Conservation (phyloP, 225 moss, liverwort and hornwort species). For the Sphagnum tenellum region DNA sequence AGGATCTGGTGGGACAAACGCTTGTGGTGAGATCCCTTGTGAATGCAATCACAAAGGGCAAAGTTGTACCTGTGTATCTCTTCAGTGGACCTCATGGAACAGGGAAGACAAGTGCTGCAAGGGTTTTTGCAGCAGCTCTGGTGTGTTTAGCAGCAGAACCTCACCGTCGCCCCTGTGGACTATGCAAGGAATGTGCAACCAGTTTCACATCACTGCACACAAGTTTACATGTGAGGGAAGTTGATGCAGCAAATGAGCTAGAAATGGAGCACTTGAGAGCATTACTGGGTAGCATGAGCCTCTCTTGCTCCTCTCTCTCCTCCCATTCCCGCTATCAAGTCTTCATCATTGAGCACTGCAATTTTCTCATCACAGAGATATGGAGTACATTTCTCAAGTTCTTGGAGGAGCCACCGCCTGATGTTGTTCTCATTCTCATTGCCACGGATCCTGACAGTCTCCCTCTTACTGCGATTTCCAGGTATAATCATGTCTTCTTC, state of each 20-base stretch:
- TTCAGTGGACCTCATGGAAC: constrained; percentile 85
- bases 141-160: constrained; percentile 42
- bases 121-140: constrained; percentile 66
- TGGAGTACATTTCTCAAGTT: constrained; percentile 81
- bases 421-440: constrained; percentile 71
- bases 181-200: constrained; percentile 46
- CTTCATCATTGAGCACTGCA: constrained; percentile 78
- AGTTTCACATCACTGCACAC: constrained; percentile 15
- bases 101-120: constrained; percentile 66
- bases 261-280: constrained; percentile 44
- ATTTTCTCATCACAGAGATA: constrained; percentile 47
- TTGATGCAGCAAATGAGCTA: constrained; percentile 50
- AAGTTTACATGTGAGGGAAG: constrained; percentile 43
- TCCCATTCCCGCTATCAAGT: constrained; percentile 51
- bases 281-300: constrained; percentile 22
- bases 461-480: constrained; percentile 54
- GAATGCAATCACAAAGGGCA: constrained; percentile 46
- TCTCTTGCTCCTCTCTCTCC: constrained; percentile 42
- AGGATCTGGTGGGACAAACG: constrained; percentile 67
- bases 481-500: constrained; percentile 9
- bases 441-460: constrained; percentile 66
- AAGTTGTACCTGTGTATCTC: constrained; percentile 72
- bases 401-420: constrained; percentile 64
- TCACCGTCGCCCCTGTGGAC: constrained; percentile 53
- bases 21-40: constrained; percentile 63